A percentile compares a stretch with the other conserved stretches of the same genome.
These are phyloP conservation scores for Fusarium sp. DNA, from an alignment of 2,329 filamentous ascomycete genomes.

Conservation along the genomic window DNA sequence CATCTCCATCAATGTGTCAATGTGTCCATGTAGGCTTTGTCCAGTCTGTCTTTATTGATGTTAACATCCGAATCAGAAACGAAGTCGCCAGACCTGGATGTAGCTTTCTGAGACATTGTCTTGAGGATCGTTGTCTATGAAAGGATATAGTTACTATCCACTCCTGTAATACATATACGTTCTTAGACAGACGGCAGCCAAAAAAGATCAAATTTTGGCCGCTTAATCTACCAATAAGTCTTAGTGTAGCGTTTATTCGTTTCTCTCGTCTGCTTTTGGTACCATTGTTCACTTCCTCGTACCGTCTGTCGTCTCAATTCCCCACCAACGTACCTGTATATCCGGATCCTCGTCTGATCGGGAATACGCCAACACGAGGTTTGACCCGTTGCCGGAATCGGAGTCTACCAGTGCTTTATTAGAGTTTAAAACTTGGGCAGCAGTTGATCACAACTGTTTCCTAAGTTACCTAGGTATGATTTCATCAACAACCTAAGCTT, in stretches of 20 bases:
- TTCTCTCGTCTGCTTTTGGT: constrained; percentile 4
- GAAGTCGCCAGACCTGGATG: neutral
- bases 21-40: neutral
- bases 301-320: constrained; percentile 14
- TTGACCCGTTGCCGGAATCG: constrained; percentile 34
- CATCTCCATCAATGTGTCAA: too few species aligned
- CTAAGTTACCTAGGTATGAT: too few species aligned
- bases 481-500: neutral
- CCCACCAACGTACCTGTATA: constrained; percentile 26
- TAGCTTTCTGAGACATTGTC: neutral
- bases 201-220: constrained; percentile 11
- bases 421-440: too few species aligned
- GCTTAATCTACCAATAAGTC: constrained; percentile 3
- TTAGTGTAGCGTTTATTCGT: neutral
- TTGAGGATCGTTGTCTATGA: neutral
- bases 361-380: constrained; percentile 26
- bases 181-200: neutral
- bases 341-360: constrained; percentile 33
- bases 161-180: neutral
- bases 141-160: too few species aligned
- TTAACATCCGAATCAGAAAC: neutral
- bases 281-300: neutral
- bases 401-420: constrained; percentile 7
- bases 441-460: too few species aligned
- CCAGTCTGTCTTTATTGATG: neutral